Conservation (phyloP, 306 rosid genomes). For the Vigna mungo region DNA sequence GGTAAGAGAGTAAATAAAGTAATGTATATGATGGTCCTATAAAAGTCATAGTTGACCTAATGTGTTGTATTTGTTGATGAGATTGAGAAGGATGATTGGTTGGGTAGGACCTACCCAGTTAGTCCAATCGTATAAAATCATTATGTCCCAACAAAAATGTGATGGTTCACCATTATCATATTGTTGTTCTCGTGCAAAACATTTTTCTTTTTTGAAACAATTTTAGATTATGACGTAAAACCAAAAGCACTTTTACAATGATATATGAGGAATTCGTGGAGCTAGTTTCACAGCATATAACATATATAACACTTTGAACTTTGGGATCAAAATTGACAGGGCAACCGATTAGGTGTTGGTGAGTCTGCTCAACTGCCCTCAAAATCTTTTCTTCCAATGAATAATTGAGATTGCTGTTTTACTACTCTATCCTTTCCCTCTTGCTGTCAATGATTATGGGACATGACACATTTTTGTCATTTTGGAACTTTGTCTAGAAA, state of each 20-base stretch:
- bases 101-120: constrained; percentile 35
- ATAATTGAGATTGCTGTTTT: constrained; percentile 25
- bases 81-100: neutral
- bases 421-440: constrained; percentile 45
- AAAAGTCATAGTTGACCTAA: constrained; percentile 41
- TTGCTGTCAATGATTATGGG: constrained; percentile 25
- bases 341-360: constrained; percentile 72
- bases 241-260: constrained; percentile 41
- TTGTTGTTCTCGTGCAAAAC: constrained; percentile 43
- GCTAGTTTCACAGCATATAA: constrained; percentile 38
- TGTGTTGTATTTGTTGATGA: neutral
- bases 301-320: constrained; percentile 48
- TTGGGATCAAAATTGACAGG: constrained; percentile 58
- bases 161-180: constrained; percentile 56
- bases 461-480: constrained; percentile 36
- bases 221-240: constrained; percentile 31
- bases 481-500: constrained; percentile 4
- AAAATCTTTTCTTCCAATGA: neutral
- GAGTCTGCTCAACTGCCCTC: constrained; percentile 48
- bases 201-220: constrained; percentile 29
- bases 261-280: constrained; percentile 52
- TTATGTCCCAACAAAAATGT: constrained; percentile 13
- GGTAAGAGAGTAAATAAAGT: too few relatives aligned
- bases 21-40: constrained; percentile 22
- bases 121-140: constrained; percentile 43